These are phyloP conservation scores for Populus hybrid DNA, from an alignment of 441 rosid species.

Conservation along the genomic window DNA sequence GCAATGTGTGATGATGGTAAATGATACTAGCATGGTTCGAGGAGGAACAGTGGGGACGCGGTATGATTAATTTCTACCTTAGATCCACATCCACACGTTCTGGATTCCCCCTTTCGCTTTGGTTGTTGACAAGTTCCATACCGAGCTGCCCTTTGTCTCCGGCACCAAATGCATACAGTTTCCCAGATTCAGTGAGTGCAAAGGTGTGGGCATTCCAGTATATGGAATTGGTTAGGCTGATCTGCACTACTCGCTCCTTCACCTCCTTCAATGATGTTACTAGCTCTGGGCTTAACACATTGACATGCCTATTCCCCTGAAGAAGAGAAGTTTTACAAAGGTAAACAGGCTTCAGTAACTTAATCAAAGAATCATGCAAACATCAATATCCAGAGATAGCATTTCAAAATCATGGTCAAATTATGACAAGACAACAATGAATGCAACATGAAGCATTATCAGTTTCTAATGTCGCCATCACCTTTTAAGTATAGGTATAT, in stretches of 20 bases:
- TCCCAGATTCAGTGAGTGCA: slow-evolving; percentile 86
- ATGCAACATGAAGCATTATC: background rate
- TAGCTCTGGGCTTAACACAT: slow-evolving; percentile 71
- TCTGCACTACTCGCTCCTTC: slow-evolving; percentile 74
- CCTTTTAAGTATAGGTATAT: too few relatives aligned
- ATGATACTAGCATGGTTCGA: background rate
- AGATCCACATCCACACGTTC: slow-evolving; percentile 67
- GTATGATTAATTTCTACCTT: slow-evolving; percentile 31
- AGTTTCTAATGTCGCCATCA: background rate
- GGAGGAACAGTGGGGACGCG: slow-evolving; percentile 4
- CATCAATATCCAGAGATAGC: background rate
- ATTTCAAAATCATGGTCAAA: background rate
- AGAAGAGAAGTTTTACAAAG: background rate
- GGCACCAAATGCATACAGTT: slow-evolving; percentile 79
- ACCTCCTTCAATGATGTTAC: slow-evolving; percentile 73
- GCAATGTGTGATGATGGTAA: slow-evolving; percentile 27
- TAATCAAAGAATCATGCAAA: background rate
- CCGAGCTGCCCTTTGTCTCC: slow-evolving; percentile 99
- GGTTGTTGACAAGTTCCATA: slow-evolving; percentile 53
- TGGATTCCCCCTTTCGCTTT: slow-evolving; percentile 66
- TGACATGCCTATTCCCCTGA: slow-evolving; percentile 61
- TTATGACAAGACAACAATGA: background rate
- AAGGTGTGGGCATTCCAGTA: slow-evolving; percentile 92
- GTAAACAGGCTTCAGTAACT: background rate
- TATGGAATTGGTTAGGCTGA: slow-evolving; percentile 79